Base-by-base conservation (phyloP, 495 filamentous ascomycete species). In the Trypethelium eluteriae region DNA sequence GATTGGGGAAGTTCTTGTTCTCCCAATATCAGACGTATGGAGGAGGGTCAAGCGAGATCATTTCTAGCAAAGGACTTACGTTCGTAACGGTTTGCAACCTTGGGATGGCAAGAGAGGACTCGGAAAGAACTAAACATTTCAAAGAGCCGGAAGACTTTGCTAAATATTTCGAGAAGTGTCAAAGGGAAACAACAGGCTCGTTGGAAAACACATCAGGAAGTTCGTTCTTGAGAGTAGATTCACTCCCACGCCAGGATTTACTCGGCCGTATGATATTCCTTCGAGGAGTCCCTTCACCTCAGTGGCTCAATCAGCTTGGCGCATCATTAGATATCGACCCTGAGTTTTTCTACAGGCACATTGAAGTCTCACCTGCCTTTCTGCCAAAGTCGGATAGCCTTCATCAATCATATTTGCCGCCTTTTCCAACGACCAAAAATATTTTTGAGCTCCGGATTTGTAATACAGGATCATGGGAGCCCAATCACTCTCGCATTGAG, bases 301-400 rank as follows among this genome's bases (percentile, higher is more conserved):
- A 16, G 49, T 53, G n/a, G 49, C 49, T 53, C 5, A 53, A 53
- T 53, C 49, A 53, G 18, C n/a, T 14, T 53, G 49, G 49, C 10
- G 49, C 49, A 2, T 53, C 49, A 53, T 53, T 25, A 9, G 49
- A 53, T n/a, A 25, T 25, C 18, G n/a, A 53, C n/a, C 49, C 49
- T 18, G 12, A 53, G 18, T 53, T 14, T 18, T 53, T 53, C 18
- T 53, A 25, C 49, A 53, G 49, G 18, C 49, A 53, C 49, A 53
- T 53, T 9, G 49, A 53, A 53, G 49, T 25, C 49, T 53, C 11
- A 14, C 49, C 49, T 53, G n/a, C 49, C 49, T 53, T 53, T 53
- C 49, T 53, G 5, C 49, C 49, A 53, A 1, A 53, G 49, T 16
- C n/a, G 18, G 18, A 9, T n/a, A 11, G 49, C 49, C n/a, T 53